phyloP scores from a whole-genome alignment of 345 rosid species.

The Populus davidiana region DNA sequence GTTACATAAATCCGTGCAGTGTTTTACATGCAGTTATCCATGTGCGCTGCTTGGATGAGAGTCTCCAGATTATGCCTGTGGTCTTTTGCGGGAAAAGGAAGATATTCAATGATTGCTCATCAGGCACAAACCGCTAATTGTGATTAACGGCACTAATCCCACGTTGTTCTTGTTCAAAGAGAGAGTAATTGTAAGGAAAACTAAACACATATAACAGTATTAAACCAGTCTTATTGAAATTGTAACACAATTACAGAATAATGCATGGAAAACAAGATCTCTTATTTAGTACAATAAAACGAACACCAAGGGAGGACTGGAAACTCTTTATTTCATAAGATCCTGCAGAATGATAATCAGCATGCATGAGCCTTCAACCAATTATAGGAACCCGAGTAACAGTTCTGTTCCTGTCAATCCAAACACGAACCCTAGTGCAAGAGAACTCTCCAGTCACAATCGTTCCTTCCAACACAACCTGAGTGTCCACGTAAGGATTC shows the following conservation, averaged over 20 bases:
- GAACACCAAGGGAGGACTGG: neutral
- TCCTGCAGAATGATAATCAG: neutral
- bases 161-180: too few relatives aligned
- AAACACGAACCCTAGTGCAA: slow-evolving; percentile 31
- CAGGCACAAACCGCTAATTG: too few relatives aligned
- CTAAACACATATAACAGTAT: neutral
- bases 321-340: neutral
- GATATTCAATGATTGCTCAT: too few relatives aligned
- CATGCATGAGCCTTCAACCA: neutral
- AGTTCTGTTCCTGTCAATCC: slow-evolving; percentile 12
- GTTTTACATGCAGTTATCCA: too few relatives aligned
- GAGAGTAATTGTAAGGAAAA: too few relatives aligned
- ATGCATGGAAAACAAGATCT: neutral
- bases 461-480: slow-evolving; percentile 25
- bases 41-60: too few relatives aligned
- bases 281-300: neutral
- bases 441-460: slow-evolving; percentile 13
- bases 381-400: neutral
- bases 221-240: neutral
- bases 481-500: slow-evolving; percentile 22
- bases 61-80: too few relatives aligned
- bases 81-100: too few relatives aligned
- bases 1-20: too few relatives aligned
- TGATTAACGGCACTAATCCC: too few relatives aligned
- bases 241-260: neutral